Base-by-base conservation (phyloP, 306 rosid genomes). In the Gynostemma pentaphyllum region DNA sequence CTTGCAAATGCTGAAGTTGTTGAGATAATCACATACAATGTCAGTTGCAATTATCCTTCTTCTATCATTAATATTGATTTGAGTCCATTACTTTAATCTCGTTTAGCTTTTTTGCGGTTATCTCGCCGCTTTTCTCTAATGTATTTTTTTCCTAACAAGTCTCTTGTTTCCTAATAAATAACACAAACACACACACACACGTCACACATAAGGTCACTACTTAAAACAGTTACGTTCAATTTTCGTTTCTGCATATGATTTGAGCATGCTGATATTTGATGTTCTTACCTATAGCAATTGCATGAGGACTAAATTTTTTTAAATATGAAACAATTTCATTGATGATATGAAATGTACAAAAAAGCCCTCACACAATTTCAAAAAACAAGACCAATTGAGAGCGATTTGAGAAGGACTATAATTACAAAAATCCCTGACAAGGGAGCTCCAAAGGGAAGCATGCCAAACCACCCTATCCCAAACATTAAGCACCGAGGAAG, bases 1-100 rank as follows among this genome's bases (percentile, higher is more conserved):
- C 99, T 94, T 71, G 95, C 87, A 66, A 94, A 94, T 76, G 99
- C 99, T 19, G 99, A 94, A 84, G 97, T 94, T 51, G 97, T 94
- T 68, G 99, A 94, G 95, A 94, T 94, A 79, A 78, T 94, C 76
- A 82, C 99, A 69, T 94, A 94, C 66, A 83, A 86, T 76, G 99
- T 94, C 7, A 84, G 99, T 84, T 67, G 51, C 66, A 41, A 19
- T 71, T 66, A 65, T 62, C 27, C 42, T n/a, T 15, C 5, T 51
- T 11, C 12, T 39, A 21, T 39, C 13, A 14, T 56, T 34, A 11
- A 59, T 59, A 22, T 19, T 9, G 14, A 22, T 37, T 37, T 29
- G 47, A 37, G 21, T 45, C 32, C 39, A 6, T 34, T 34, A 34
- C 32, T 59, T 21, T 29, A 4, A 13, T 21, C 30, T 59, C 65